Evolutionary conservation across 2,329 filamentous ascomycete genomes (phyloP).

Genomic region (Ophiostoma quercus): DNA sequence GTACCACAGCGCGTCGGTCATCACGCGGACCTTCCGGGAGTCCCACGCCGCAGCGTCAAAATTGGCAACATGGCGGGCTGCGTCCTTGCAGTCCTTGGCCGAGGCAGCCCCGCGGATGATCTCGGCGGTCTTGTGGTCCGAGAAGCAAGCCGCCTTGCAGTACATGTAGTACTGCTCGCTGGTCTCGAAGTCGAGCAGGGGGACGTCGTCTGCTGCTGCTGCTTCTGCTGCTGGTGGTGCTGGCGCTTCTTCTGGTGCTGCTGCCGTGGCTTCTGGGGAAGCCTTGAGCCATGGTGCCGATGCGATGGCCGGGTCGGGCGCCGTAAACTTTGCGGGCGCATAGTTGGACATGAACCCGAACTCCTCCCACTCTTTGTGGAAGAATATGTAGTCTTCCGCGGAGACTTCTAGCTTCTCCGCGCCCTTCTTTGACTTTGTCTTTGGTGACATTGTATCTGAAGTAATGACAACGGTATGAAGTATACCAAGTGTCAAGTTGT

Average conservation of each 20-base stretch:
- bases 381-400: not conserved
- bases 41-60: not conserved
- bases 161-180: not conserved
- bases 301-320: not conserved
- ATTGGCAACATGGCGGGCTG: not conserved
- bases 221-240: too few relatives aligned
- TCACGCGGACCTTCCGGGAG: not conserved
- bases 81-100: not conserved
- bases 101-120: not conserved
- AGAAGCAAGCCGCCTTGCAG: not conserved
- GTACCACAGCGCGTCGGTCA: not conserved
- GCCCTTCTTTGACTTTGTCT: not conserved
- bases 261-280: too few relatives aligned
- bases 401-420: not conserved
- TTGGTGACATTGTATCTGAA: not conserved
- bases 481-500: not conserved
- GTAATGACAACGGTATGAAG: not conserved
- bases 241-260: too few relatives aligned
- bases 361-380: not conserved
- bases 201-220: not conserved
- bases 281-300: not conserved
- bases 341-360: not conserved
- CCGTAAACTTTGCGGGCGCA: not conserved
- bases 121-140: not conserved
- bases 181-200: not conserved